phyloP scores from a whole-genome alignment of 164 flowering plant species.

The Nelumbo lutea region DNA sequence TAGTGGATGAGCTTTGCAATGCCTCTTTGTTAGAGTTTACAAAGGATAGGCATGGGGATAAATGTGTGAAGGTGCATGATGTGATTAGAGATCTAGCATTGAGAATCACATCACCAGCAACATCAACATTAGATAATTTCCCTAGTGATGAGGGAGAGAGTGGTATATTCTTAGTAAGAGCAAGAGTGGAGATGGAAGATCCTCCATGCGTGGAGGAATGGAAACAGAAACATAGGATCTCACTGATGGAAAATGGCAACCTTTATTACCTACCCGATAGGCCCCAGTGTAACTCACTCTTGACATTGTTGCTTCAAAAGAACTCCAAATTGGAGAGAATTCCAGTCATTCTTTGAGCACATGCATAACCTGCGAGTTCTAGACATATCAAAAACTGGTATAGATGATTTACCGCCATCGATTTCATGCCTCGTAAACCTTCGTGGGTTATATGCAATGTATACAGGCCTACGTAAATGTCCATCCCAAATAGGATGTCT shows the following conservation, averaged over 20 bases:
- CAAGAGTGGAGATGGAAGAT: neutral
- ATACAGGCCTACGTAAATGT: too few species aligned
- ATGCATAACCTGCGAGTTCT: too few species aligned
- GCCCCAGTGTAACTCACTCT: neutral
- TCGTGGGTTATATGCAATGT: neutral
- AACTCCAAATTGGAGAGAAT: too few species aligned
- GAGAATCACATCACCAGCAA: neutral
- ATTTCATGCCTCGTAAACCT: neutral
- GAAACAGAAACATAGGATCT: neutral
- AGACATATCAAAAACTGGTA: neutral
- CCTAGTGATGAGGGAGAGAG: neutral
- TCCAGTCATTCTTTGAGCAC: too few species aligned
- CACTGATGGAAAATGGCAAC: neutral
- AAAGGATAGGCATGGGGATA: neutral
- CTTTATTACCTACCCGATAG: neutral
- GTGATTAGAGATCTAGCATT: slow-evolving; percentile 6
- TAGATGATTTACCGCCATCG: neutral
- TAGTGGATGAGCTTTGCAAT: neutral
- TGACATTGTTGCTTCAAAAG: neutral
- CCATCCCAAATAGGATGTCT: neutral
- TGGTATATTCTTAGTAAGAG: neutral
- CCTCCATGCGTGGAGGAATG: neutral
- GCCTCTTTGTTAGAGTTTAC: neutral
- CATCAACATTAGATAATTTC: too few species aligned
- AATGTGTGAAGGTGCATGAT: neutral